Evolutionary conservation across 1,284 basidiomycete species (phyloP).

Genomic region (Bjerkandera adusta): DNA sequence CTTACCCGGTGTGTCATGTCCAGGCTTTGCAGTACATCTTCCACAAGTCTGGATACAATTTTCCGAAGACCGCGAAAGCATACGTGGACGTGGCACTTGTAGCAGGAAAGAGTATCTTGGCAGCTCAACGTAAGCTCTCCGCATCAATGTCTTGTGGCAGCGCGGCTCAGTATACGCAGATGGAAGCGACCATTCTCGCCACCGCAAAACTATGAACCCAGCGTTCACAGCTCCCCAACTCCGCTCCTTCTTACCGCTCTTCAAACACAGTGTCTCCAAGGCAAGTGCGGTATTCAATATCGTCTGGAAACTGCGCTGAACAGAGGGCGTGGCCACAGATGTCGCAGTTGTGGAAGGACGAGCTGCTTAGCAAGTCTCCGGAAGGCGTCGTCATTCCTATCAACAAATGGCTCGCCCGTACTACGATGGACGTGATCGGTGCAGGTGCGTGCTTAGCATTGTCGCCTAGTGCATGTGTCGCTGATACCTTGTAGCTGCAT

Average conservation of each 20-base stretch:
- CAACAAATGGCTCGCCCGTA: conserved; percentile 15
- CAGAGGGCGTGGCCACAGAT: conserved; percentile 4
- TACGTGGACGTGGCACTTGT: conserved; percentile 15
- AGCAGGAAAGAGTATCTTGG: conserved; percentile 21
- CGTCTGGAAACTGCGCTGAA: not conserved
- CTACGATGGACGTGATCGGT: conserved; percentile 14
- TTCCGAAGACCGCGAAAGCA: conserved; percentile 18
- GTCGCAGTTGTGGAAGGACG: conserved; percentile 16
- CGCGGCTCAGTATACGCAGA: not conserved
- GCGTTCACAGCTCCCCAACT: conserved; percentile 27
- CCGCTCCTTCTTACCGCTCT: conserved; percentile 22
- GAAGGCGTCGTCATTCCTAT: conserved; percentile 4
- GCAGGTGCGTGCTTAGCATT: conserved; percentile 5
- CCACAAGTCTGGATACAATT: conserved; percentile 27
- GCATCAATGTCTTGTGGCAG: not conserved
- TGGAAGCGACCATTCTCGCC: conserved; percentile 23
- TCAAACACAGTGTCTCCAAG: conserved; percentile 17
- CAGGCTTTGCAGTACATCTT: conserved; percentile 27
- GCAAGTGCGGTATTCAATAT: not conserved
- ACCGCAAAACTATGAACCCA: conserved; percentile 30
- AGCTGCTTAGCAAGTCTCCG: conserved; percentile 11
- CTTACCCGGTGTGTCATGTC: not conserved
- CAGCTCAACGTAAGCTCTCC: conserved; percentile 18
- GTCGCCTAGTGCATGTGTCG: not conserved
- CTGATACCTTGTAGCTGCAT: conserved; percentile 14